phyloP scores from a whole-genome alignment of 306 rosid genomes.

The Begonia masoniana region DNA sequence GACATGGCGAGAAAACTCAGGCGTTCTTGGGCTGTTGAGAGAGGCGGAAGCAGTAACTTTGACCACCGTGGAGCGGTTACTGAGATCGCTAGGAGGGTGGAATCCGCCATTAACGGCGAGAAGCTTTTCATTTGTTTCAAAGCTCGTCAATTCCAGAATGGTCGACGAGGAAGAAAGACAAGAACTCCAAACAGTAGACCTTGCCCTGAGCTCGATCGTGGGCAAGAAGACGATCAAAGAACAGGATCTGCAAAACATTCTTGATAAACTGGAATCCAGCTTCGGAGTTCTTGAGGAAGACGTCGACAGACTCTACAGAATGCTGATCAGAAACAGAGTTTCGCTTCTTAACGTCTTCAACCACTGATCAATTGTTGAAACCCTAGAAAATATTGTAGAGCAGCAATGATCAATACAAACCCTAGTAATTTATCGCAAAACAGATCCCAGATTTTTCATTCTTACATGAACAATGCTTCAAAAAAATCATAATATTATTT shows the following conservation, averaged over 20 bases:
- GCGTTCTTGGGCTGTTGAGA: conserved; percentile 11
- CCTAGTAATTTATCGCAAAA: too few species aligned
- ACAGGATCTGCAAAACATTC: conserved; percentile 2
- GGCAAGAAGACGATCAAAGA: neutral
- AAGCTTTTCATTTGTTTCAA: neutral
- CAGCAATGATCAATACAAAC: too few species aligned
- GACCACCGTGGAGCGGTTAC: neutral
- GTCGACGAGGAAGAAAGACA: conserved; percentile 4
- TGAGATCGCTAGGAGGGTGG: neutral
- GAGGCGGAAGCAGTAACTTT: conserved; percentile 10
- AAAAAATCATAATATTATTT: too few species aligned
- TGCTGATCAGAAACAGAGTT: conserved; percentile 23
- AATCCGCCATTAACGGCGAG: neutral
- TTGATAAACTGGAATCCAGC: conserved; percentile 11
- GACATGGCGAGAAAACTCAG: conserved; percentile 1
- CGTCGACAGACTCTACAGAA: conserved; percentile 15
- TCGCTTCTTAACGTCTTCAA: conserved; percentile 21
- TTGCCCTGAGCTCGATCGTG: neutral
- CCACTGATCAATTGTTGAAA: conserved; percentile 7
- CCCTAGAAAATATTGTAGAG: too few species aligned
- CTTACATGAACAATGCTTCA: too few species aligned
- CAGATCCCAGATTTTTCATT: too few species aligned
- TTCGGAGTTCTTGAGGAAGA: conserved; percentile 19
- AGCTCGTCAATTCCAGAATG: neutral
- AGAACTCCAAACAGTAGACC: conserved; percentile 3